Evolutionary conservation across 208 protist genomes (phyloP).

Genomic region (Tetramitus jugosus): DNA sequence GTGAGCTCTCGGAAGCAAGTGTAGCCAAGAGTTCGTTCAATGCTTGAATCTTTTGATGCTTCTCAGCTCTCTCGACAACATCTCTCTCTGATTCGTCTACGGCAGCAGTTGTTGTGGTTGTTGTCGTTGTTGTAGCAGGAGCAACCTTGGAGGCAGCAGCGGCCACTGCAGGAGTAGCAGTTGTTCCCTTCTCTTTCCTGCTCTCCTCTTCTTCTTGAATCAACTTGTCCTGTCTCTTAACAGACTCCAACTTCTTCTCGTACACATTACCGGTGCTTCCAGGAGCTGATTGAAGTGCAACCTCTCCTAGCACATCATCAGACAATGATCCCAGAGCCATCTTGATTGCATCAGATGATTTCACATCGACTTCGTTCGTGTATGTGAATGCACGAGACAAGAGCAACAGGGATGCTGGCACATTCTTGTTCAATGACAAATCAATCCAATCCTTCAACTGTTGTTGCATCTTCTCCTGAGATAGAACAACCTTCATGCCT

Average conservation of each 20-base stretch:
- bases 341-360: constrained; percentile 18
- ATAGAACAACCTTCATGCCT: constrained; percentile 13
- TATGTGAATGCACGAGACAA: constrained; percentile 14
- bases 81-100: too few relatives aligned
- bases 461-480: not conserved
- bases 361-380: not conserved
- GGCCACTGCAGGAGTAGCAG: too few relatives aligned
- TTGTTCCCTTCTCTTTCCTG: not conserved
- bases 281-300: not conserved
- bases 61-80: not conserved
- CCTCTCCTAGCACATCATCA: constrained; percentile 9
- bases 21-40: not conserved
- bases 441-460: constrained; percentile 19
- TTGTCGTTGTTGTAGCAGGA: not conserved
- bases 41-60: not conserved
- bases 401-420: constrained; percentile 15
- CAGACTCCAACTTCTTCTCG: not conserved
- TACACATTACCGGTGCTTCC: not conserved
- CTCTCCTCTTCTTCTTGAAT: constrained; percentile 18
- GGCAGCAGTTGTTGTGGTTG: not conserved
- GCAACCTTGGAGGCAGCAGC: not conserved
- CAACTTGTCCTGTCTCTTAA: constrained; percentile 5
- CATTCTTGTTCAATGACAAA: constrained; percentile 12
- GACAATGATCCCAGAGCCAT: constrained; percentile 1
- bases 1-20: not conserved